Evolutionary conservation across 441 rosid genomes (phyloP).

Genomic region (Gossypium aridum): DNA sequence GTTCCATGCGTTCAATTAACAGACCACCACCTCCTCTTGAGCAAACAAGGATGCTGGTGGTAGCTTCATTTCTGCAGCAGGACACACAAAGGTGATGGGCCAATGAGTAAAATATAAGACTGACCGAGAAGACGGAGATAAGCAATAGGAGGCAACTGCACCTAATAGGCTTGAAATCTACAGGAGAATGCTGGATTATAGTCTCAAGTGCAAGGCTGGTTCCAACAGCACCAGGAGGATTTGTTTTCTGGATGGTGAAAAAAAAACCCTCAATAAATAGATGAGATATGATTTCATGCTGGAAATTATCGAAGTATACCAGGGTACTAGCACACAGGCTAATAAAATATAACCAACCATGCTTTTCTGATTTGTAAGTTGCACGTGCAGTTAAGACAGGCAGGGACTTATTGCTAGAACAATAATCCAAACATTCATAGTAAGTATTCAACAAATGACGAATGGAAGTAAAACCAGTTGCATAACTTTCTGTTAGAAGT

Average conservation of each 20-base stretch:
- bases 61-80: slow-evolving; percentile 54
- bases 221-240: slow-evolving; percentile 89
- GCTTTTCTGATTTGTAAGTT: neutral
- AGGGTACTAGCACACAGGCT: neutral
- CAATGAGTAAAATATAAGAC: neutral
- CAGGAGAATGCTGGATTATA: slow-evolving; percentile 59
- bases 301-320: neutral
- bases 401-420: neutral
- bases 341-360: neutral
- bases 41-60: slow-evolving; percentile 73
- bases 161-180: slow-evolving; percentile 66
- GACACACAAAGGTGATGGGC: slow-evolving; percentile 11
- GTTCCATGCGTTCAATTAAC: slow-evolving; percentile 86
- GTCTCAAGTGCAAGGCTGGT: slow-evolving; percentile 86
- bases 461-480: neutral
- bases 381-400: neutral
- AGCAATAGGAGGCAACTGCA: slow-evolving; percentile 13
- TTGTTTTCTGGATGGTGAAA: slow-evolving; percentile 51
- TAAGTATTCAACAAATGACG: neutral
- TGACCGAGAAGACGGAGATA: neutral
- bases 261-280: neutral
- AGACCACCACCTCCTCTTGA: slow-evolving; percentile 98
- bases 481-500: neutral
- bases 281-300: neutral
- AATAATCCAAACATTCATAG: neutral